A percentile compares a stretch with the other conserved stretches of the same genome.
These are phyloP conservation scores for Phaeomoniella chlamydospora DNA, from an alignment of 2,329 filamentous ascomycete species.

Conservation along the genomic window DNA sequence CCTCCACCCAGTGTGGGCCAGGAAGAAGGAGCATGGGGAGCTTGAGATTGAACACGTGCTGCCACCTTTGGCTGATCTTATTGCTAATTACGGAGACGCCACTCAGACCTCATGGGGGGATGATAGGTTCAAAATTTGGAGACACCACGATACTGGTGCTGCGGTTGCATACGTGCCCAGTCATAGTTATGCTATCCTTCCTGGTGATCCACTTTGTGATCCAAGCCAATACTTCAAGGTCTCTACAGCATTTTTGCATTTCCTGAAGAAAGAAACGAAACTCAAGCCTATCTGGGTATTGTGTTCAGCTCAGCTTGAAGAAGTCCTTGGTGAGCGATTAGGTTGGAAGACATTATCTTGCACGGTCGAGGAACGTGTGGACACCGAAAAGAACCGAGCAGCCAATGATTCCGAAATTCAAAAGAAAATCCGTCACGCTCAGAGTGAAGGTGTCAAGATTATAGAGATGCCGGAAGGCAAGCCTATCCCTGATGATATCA, in stretches of 20 bases:
- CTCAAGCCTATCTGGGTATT: slow-evolving; percentile 83
- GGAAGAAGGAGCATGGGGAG: slow-evolving; percentile 8
- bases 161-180: slow-evolving; percentile 71
- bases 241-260: slow-evolving; percentile 59
- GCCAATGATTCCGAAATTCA: slow-evolving; percentile 52
- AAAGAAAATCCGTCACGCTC: slow-evolving; percentile 65
- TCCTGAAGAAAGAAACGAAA: slow-evolving; percentile 53
- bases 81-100: slow-evolving; percentile 90
- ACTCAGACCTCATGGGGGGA: slow-evolving; percentile 91
- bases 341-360: slow-evolving; percentile 83
- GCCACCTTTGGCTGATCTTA: slow-evolving; percentile 70
- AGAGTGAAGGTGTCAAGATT: slow-evolving; percentile 73
- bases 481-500: slow-evolving; percentile 50
- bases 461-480: slow-evolving; percentile 55
- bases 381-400: slow-evolving; percentile 53
- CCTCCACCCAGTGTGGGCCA: slow-evolving; percentile 49
- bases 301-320: slow-evolving; percentile 63
- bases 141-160: slow-evolving; percentile 63
- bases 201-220: slow-evolving; percentile 80
- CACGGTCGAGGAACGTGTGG: slow-evolving; percentile 75
- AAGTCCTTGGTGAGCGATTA: slow-evolving; percentile 63
- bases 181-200: slow-evolving; percentile 66
- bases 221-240: slow-evolving; percentile 59
- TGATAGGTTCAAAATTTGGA: slow-evolving; percentile 76
- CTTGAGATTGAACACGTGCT: slow-evolving; percentile 39